These are phyloP conservation scores for Ploettnerulaceae sp. DNA, from an alignment of 2,329 filamentous ascomycete species.

Conservation along the genomic window DNA sequence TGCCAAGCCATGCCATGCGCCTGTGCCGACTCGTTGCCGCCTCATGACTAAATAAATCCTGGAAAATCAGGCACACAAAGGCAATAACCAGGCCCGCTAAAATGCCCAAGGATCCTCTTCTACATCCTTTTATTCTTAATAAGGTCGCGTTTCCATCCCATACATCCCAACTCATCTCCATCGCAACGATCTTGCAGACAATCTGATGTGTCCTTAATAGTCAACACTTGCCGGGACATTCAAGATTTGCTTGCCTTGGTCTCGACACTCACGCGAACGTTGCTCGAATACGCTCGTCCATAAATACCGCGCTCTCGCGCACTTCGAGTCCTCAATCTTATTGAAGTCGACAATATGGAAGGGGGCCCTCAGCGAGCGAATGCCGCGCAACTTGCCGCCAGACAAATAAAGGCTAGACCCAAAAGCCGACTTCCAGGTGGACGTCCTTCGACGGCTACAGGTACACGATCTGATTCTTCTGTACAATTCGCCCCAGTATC, in stretches of 20 bases:
- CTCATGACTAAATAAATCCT: too few relatives aligned
- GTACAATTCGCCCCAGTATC: slow-evolving; percentile 18
- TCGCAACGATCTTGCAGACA: background rate
- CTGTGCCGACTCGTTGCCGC: too few relatives aligned
- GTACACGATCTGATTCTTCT: slow-evolving; percentile 10
- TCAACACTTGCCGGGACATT: slow-evolving; percentile 1
- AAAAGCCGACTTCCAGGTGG: slow-evolving; percentile 10
- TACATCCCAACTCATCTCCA: background rate
- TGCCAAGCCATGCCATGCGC: too few relatives aligned
- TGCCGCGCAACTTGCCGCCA: slow-evolving; percentile 32
- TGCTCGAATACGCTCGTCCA: background rate
- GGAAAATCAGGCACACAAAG: too few relatives aligned
- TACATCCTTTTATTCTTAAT: background rate
- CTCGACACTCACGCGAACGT: background rate
- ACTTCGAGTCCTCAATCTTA: background rate
- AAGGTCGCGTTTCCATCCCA: slow-evolving; percentile 13
- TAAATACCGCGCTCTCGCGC: slow-evolving; percentile 1
- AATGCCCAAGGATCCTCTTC: background rate
- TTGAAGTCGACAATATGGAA: slow-evolving; percentile 21
- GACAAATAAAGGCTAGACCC: slow-evolving; percentile 29
- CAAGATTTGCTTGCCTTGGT: background rate
- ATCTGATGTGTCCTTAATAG: slow-evolving; percentile 2
- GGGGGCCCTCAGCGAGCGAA: slow-evolving; percentile 28
- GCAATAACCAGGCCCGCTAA: too few relatives aligned
- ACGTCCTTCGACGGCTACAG: slow-evolving; percentile 2